A percentile compares a stretch with the other conserved stretches of the same genome.
Conservation (phyloP, 768 basidiomycete genomes). For the Cyathus striatus region DNA sequence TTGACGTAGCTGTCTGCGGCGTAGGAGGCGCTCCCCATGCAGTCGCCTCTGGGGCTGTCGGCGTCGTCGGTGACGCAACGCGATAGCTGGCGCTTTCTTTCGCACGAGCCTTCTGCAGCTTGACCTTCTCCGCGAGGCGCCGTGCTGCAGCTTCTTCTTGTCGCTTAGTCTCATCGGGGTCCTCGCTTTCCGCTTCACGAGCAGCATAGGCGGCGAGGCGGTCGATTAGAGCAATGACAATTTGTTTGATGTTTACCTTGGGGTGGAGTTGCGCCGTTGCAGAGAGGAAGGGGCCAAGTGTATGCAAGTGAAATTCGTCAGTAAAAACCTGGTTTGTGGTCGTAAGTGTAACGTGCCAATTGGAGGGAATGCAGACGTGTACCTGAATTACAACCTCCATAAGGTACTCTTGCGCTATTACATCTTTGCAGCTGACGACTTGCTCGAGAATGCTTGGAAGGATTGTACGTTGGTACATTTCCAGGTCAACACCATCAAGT, state of each 20-base stretch:
- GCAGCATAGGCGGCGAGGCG: conserved; percentile 94
- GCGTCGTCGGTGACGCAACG: conserved; percentile 24
- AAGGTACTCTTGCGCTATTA: conserved; percentile 97
- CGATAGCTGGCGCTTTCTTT: conserved; percentile 44
- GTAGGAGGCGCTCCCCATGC: conserved; percentile 38
- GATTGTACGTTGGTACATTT: conserved; percentile 82
- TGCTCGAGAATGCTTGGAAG: conserved; percentile 94
- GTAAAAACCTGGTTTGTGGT: conserved; percentile 99
- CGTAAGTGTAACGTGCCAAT: neutral
- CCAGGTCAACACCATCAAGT: conserved; percentile 93
- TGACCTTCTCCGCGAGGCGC: conserved; percentile 84
- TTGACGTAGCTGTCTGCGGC: conserved; percentile 11
- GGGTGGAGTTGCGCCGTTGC: conserved; percentile 96
- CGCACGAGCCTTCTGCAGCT: conserved; percentile 59
- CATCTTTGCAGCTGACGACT: conserved; percentile 97
- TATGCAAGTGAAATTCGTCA: conserved; percentile 96
- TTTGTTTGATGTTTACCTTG: conserved; percentile 97
- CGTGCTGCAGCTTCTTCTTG: conserved; percentile 92
- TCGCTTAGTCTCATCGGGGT: conserved; percentile 88
- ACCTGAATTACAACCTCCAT: conserved; percentile 99
- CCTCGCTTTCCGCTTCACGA: conserved; percentile 93
- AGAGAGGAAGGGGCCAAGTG: conserved; percentile 92
- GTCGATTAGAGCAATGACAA: conserved; percentile 97
- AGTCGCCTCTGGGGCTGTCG: conserved; percentile 31
- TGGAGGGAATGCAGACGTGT: conserved; percentile 10